phyloP scores from a whole-genome alignment of 1,139 yeast genomes.

The Geotrichum cucujoidarum region DNA sequence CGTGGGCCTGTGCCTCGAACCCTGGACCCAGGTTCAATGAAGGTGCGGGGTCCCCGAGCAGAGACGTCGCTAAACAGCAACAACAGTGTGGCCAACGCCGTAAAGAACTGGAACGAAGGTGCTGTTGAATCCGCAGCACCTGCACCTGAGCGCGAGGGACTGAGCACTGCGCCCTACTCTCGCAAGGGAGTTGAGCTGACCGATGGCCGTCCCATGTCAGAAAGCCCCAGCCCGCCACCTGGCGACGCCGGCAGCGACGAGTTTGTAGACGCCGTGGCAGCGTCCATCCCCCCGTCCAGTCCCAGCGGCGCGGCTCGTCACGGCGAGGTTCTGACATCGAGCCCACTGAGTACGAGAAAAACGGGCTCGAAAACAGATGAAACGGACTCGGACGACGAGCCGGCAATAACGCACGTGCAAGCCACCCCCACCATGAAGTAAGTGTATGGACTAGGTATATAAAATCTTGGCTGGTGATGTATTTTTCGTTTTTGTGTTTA shows the following conservation, averaged over 20 bases:
- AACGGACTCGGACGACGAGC: slow-evolving; percentile 16
- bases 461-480: too few species aligned
- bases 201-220: slow-evolving; percentile 2
- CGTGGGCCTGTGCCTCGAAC: not conserved
- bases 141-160: too few species aligned
- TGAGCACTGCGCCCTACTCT: not conserved
- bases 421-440: slow-evolving; percentile 7
- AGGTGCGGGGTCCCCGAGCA: slow-evolving; percentile 3
- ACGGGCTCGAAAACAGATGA: slow-evolving; percentile 3
- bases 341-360: not conserved
- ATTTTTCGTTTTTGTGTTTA: not conserved
- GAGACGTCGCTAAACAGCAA: too few species aligned
- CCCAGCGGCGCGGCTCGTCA: slow-evolving; percentile 13
- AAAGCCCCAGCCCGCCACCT: not conserved
- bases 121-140: not conserved
- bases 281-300: not conserved
- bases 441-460: too few species aligned
- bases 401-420: slow-evolving; percentile 14
- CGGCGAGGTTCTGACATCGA: slow-evolving; percentile 5
- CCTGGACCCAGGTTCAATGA: slow-evolving; percentile 8
- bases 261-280: not conserved
- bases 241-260: not conserved
- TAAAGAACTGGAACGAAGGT: not conserved
- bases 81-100: not conserved
- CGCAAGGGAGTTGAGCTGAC: slow-evolving; percentile 1